Conservation (phyloP, 805 yeast species). For the Yarrowia osloensis region DNA sequence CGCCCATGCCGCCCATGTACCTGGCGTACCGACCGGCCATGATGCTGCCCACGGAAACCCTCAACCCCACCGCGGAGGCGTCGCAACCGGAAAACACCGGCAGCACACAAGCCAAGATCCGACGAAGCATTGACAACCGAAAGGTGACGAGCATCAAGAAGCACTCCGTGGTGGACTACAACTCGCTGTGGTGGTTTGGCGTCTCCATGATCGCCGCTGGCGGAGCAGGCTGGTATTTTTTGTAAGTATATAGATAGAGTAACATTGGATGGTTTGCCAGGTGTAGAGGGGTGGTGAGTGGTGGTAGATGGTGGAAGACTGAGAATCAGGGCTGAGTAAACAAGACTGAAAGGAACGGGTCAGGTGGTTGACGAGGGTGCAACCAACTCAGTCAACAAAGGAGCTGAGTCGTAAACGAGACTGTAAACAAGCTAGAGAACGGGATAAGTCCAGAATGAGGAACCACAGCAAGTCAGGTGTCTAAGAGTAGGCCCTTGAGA, state of each 20-base stretch:
- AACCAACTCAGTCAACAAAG: no score
- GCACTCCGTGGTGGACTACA: constrained; percentile 35
- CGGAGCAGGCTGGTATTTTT: constrained; percentile 43
- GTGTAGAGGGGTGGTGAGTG: no score
- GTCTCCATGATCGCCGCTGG: constrained; percentile 44
- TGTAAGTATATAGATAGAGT: constrained; percentile 32
- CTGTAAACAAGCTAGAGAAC: no score
- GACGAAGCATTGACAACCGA: constrained; percentile 77
- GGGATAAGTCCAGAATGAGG: no score
- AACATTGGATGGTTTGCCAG: not conserved
- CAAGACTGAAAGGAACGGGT: no score
- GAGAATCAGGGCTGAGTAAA: no score
- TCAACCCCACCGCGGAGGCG: constrained; percentile 73
- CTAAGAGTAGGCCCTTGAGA: no score
- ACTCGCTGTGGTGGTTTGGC: constrained; percentile 47
- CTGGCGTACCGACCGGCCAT: constrained; percentile 90
- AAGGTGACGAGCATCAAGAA: constrained; percentile 64
- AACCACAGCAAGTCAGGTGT: no score
- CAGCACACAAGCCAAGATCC: constrained; percentile 45
- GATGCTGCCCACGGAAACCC: constrained; percentile 91
- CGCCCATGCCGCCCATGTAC: constrained; percentile 78
- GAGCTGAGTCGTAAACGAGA: no score
- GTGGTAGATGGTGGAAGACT: no score
- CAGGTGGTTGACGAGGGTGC: no score
- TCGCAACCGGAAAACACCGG: constrained; percentile 3